A percentile compares a stretch with the other conserved stretches of the same genome.
Conservation (phyloP, 768 basidiomycete species). For the Podaxis rugospora region DNA sequence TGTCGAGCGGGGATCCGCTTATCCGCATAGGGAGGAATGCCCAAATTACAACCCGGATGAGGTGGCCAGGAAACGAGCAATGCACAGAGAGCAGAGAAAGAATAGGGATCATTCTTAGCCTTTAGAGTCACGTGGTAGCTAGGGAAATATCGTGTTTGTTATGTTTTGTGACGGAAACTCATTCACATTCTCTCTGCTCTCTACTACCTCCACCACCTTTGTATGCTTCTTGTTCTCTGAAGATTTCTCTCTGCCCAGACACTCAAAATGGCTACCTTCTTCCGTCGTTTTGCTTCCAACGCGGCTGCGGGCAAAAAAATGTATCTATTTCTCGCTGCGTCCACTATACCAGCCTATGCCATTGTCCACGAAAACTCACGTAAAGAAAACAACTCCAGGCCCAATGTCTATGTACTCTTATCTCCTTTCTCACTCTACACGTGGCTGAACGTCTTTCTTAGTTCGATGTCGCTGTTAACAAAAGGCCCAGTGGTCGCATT, state of each 20-base stretch:
- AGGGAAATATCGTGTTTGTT: not conserved
- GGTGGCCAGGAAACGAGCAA: not conserved
- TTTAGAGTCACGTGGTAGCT: not conserved
- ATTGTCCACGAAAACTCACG: constrained; percentile 22
- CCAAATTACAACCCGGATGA: not conserved
- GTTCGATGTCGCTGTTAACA: constrained; percentile 66
- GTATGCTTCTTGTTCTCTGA: not conserved
- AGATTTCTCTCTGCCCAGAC: not conserved
- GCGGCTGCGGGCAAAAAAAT: constrained; percentile 36
- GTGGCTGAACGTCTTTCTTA: constrained; percentile 19
- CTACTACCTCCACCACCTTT: not conserved
- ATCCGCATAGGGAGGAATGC: not conserved
- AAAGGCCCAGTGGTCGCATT: constrained; percentile 60
- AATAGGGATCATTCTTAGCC: not conserved
- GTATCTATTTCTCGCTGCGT: constrained; percentile 29
- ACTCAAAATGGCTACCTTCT: constrained; percentile 41
- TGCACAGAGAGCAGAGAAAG: not conserved
- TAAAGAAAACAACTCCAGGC: not conserved
- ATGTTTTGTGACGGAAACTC: not conserved
- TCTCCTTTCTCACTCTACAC: not conserved
- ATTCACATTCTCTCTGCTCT: not conserved
- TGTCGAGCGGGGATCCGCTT: not conserved
- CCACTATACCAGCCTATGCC: constrained; percentile 24
- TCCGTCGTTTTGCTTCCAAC: constrained; percentile 48
- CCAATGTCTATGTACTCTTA: constrained; percentile 9